Percentiles rank a stretch among this genome's conserved stretches.
These are phyloP conservation scores for Fallopia convolvulus DNA, from an alignment of 148 eudicot species.

Conservation along the genomic window DNA sequence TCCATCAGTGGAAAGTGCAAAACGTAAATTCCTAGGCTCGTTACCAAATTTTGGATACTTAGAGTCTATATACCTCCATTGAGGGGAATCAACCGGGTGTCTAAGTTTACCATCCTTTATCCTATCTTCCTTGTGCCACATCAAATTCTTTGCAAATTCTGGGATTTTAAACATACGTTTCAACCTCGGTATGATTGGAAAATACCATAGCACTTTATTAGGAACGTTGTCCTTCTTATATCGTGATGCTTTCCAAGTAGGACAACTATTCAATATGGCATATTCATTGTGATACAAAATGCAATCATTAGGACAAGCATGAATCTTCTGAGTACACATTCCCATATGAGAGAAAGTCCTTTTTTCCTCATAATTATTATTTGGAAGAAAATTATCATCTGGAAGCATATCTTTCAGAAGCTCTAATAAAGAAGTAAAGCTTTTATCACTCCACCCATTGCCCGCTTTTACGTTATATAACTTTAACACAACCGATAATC, in stretches of 20 bases:
- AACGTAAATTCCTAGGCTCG: constrained; percentile 16
- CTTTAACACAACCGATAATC: neutral
- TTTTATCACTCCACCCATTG: constrained; percentile 4
- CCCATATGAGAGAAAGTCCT: neutral
- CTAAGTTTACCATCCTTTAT: constrained; percentile 8
- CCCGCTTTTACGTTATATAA: neutral
- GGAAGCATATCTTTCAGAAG: neutral
- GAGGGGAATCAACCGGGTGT: constrained; percentile 16
- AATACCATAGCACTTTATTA: constrained; percentile 3
- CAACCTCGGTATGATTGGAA: constrained; percentile 21
- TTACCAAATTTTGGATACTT: constrained; percentile 8
- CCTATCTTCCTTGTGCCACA: constrained; percentile 22
- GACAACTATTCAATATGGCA: neutral
- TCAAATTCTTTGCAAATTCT: constrained; percentile 13
- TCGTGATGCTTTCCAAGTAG: neutral
- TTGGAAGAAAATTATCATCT: neutral
- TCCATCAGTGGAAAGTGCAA: constrained; percentile 23
- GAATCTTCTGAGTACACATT: neutral
- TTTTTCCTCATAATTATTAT: neutral
- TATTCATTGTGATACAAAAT: neutral
- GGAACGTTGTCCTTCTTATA: neutral
- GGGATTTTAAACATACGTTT: constrained; percentile 16
- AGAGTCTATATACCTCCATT: constrained; percentile 18
- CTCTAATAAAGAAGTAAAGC: neutral
- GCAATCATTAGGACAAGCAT: neutral